These are phyloP conservation scores for Castanea sativa DNA, from an alignment of 306 rosid genomes.

Conservation along the genomic window DNA sequence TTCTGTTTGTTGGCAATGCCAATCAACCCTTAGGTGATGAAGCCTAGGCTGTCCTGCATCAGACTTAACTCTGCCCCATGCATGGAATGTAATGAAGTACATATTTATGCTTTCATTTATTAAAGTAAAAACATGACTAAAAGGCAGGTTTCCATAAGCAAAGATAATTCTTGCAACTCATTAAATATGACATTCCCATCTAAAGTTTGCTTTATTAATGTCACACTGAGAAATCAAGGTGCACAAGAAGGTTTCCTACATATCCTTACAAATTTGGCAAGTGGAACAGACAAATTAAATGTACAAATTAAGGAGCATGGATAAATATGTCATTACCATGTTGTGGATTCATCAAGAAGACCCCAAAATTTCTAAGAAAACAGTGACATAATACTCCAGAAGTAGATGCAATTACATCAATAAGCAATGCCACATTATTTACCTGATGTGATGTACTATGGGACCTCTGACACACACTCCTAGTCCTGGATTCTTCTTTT, in stretches of 20 bases:
- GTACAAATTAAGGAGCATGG: background rate
- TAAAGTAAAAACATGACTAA: background rate
- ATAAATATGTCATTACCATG: background rate
- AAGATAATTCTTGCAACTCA: slow-evolving; percentile 5
- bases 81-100: background rate
- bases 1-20: no score
- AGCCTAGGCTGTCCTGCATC: no score
- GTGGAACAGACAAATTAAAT: background rate
- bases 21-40: no score
- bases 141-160: slow-evolving; percentile 5
- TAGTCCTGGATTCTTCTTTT: slow-evolving; percentile 85
- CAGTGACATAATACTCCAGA: background rate
- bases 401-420: background rate
- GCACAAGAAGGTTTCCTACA: background rate
- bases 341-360: background rate
- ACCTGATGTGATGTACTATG: slow-evolving; percentile 72
- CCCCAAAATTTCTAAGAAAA: background rate
- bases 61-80: background rate
- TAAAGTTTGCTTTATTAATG: background rate
- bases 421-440: slow-evolving; percentile 28
- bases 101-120: background rate
- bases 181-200: background rate
- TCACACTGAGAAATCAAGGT: background rate
- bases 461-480: slow-evolving; percentile 85
- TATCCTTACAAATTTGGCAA: background rate